Evolutionary conservation across 2,329 filamentous ascomycete species (phyloP), one percentile per base, ranked within the genome.

Genomic region (Cladorrhinum sp.): DNA sequence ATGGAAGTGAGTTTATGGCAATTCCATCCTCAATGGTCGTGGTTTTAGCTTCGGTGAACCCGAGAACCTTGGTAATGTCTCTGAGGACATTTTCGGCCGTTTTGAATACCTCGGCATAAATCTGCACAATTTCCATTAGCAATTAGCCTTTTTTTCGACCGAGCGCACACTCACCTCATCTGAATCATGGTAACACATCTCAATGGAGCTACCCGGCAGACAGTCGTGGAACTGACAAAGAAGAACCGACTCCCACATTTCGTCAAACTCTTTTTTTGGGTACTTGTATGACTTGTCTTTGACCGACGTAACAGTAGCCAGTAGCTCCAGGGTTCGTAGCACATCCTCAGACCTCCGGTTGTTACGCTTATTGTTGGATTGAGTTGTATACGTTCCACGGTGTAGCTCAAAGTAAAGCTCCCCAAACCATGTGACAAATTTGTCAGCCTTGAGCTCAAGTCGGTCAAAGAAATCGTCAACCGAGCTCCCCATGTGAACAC

Each of bases 191-290:
- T 98, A 98, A 74, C 92, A 96, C 92, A 98, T 97, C 74, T 96
- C 93, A 68, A 99, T 98, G 32, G 87, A 91, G 72, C 92, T 97
- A 59, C 95, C 95, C 0, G 95, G 95, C 55, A 99, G 81, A 72
- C 95, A 98, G 72, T 99, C 95, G 66, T 99, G 95, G 81, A 99
- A 99, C 70, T 99, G 95, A 67, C 93, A 98, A 24, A 98, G 84
- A 23, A 98, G 81, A 2, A 93, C 89, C 58, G 84, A 83, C 78
- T 98, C 93, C 95, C 95, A 99, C 87, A 99, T 96, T 60, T 89
- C 83, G 71, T 99, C 95, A 58, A 99, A 88, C n/a, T 95, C 86
- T 71, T 90, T 85, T 76, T 96, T 97, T 9, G 95, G 95, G 72
- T 98, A 99, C 70, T 89, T 89, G 78, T 96, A 98, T 1, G 79